A percentile compares a stretch with the other conserved stretches of the same genome.
Evolutionary conservation across 805 yeast species (phyloP).

Genomic region (Candida incommunis): DNA sequence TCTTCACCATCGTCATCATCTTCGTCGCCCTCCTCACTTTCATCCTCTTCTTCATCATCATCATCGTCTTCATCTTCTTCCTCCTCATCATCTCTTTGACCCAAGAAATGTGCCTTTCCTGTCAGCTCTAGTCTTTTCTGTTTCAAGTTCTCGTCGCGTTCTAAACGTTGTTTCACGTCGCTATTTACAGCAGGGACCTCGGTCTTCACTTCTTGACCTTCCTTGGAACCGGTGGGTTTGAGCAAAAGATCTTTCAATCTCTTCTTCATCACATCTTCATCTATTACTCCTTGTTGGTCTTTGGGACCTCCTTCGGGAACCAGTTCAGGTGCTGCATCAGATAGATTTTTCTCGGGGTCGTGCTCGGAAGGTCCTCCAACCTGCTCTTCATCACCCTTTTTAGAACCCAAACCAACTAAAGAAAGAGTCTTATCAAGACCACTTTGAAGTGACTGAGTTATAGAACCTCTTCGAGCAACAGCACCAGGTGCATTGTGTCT

Average conservation of each 20-base stretch:
- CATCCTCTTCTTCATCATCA: slow-evolving; percentile 18
- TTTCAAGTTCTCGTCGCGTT: slow-evolving; percentile 9
- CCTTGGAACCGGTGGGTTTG: not conserved
- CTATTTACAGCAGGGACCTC: not conserved
- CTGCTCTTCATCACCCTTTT: slow-evolving; percentile 3
- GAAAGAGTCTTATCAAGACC: slow-evolving; percentile 32
- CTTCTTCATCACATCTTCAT: slow-evolving; percentile 3
- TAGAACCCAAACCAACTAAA: slow-evolving; percentile 27
- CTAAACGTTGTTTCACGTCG: slow-evolving; percentile 4
- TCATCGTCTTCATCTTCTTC: slow-evolving; percentile 7
- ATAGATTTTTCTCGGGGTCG: slow-evolving; percentile 1
- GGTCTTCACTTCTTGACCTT: not conserved
- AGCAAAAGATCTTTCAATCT: not conserved
- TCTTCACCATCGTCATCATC: slow-evolving; percentile 24
- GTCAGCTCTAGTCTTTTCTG: slow-evolving; percentile 14
- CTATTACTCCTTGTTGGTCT: not conserved
- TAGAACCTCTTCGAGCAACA: slow-evolving; percentile 8
- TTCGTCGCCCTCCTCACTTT: slow-evolving; percentile 18
- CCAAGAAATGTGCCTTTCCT: slow-evolving; percentile 5
- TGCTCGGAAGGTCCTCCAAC: slow-evolving; percentile 2
- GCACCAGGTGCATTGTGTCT: slow-evolving; percentile 26
- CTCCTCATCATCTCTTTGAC: slow-evolving; percentile 12
- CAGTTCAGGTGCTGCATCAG: not conserved
- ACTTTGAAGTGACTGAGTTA: not conserved
- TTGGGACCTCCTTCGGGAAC: not conserved